phyloP scores from a whole-genome alignment of 805 yeast species.

The Spathaspora gorwiae region DNA sequence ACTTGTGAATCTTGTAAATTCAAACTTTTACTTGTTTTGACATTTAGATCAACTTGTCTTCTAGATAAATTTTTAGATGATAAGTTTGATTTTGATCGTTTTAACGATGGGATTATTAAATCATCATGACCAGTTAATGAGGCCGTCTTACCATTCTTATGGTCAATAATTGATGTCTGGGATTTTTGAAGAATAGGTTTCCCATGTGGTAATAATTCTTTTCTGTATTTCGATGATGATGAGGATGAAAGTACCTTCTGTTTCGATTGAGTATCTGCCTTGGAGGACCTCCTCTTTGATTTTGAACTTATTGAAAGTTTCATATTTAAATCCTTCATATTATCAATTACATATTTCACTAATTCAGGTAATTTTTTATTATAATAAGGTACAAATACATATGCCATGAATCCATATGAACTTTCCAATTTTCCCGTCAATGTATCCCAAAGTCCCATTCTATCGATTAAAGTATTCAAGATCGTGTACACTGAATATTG shows the following conservation, averaged over 20 bases:
- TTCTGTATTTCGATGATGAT: conserved; percentile 3
- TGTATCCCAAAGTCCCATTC: conserved; percentile 51
- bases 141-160: not conserved
- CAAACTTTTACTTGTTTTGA: conserved; percentile 1
- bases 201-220: conserved; percentile 3
- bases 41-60: conserved; percentile 38
- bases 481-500: conserved; percentile 15
- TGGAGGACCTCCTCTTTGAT: not conserved
- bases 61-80: conserved; percentile 34
- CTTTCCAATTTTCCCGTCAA: conserved; percentile 33
- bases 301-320: conserved; percentile 14
- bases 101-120: conserved; percentile 29
- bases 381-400: conserved; percentile 51
- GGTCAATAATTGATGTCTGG: conserved; percentile 10
- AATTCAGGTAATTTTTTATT: conserved; percentile 45
- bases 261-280: not conserved
- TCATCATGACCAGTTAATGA: conserved; percentile 6
- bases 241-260: not conserved
- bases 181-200: conserved; percentile 11
- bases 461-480: conserved; percentile 46
- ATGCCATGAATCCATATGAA: conserved; percentile 45
- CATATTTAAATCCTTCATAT: conserved; percentile 45
- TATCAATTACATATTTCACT: conserved; percentile 42
- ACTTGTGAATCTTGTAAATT: not conserved
- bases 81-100: conserved; percentile 37